These are phyloP conservation scores for Penicillium polonicum DNA, from an alignment of 2,329 filamentous ascomycete genomes.

Conservation along the genomic window DNA sequence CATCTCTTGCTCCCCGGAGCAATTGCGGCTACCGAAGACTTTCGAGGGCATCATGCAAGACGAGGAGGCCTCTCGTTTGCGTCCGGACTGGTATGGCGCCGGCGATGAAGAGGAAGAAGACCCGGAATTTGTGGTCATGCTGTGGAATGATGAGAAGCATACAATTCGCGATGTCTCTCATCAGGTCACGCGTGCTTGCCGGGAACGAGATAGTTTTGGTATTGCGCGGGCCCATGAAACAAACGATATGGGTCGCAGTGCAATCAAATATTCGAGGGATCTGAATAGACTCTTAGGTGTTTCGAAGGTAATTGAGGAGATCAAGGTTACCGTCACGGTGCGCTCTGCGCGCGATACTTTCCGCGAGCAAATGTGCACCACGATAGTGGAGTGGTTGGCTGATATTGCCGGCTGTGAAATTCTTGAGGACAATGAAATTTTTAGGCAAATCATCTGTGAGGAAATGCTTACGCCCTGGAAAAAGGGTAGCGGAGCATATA, in stretches of 20 bases:
- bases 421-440: constrained; percentile 72
- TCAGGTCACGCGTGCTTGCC: constrained; percentile 87
- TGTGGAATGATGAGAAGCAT: constrained; percentile 99
- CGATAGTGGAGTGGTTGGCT: constrained; percentile 91
- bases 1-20: constrained; percentile 95
- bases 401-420: constrained; percentile 90
- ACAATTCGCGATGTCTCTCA: constrained; percentile 87
- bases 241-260: constrained; percentile 81
- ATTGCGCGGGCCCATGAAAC: constrained; percentile 78
- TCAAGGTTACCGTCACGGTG: constrained; percentile 93
- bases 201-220: constrained; percentile 67
- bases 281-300: constrained; percentile 71
- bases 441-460: constrained; percentile 82
- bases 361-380: constrained; percentile 97
- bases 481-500: constrained; percentile 77
- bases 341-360: constrained; percentile 92
- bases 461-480: constrained; percentile 87
- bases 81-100: constrained; percentile 68
- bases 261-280: constrained; percentile 73
- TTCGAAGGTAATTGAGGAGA: constrained; percentile 85
- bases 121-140: constrained; percentile 75
- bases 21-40: constrained; percentile 82
- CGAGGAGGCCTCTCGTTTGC: constrained; percentile 74
- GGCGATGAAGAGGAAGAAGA: constrained; percentile 62
- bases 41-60: constrained; percentile 77